Base-by-base conservation (phyloP, 2,329 filamentous ascomycete genomes). In the Zymoseptoria pseudotritici region DNA sequence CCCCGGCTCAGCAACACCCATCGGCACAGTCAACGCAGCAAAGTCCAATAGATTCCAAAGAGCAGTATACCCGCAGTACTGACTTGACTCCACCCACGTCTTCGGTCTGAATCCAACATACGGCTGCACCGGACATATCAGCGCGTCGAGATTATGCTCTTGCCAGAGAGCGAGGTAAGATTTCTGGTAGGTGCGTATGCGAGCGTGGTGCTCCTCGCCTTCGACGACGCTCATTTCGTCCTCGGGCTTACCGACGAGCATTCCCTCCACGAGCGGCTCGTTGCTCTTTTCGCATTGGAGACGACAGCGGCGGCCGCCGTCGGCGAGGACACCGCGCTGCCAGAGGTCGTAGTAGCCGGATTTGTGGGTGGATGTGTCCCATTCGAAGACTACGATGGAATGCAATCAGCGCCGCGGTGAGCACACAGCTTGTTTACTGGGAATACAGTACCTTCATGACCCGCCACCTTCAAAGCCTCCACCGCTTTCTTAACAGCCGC, bases 91-190 rank as follows among this genome's bases (percentile, higher is more conserved):
- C 5, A 67, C 64, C 63, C 64, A 63, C 24, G 59, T 57, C 60
- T 63, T 65, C 7, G 66, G 58, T 20, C 22, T 51, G 57, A 62
- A 67, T 9, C 56, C 58, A 17, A 67, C 65, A 58, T 61, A 66
- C 4, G 66, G 61, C 19, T 63, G 31, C 9, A 65, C 75, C 4
- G 79, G 76, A 55, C 75, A 76, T 20, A 85, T 55, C 0, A 84
- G 66, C 0, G 77, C 78, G 70, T 84, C 82, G 4, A 85, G 68
- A 4, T 72, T 66, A n/a, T 80, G 66, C 19, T 76, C 68, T 11
- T 78, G 74, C 73, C 77, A 84, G 0, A 61, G 68, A 20, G 75
- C 71, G 3, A 71, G 24, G 6, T 78, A 72, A 42, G 49, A 19
- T n/a, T 52, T 54, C 26, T 60, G 58, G 19, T 60, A 60, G 7